Percentiles rank a stretch among this genome's conserved stretches.
phyloP scores from a whole-genome alignment of 306 rosid genomes.

The Castanea mollissima region DNA sequence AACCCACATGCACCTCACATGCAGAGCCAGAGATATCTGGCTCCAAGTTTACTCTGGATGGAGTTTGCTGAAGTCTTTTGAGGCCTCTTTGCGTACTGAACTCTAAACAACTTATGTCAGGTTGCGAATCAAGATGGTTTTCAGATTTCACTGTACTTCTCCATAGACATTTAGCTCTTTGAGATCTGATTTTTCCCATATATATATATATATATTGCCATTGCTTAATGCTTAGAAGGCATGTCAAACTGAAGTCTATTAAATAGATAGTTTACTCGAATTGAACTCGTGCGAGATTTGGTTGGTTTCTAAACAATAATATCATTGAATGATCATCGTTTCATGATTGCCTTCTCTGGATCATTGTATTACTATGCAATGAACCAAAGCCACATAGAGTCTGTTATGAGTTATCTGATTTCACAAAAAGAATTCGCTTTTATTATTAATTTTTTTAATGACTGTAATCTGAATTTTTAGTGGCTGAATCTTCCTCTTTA shows the following conservation, averaged over 20 bases:
- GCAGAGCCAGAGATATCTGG: constrained; percentile 28
- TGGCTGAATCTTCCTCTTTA: no score
- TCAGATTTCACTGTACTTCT: not conserved
- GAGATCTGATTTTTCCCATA: not conserved
- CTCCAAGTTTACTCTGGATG: not conserved
- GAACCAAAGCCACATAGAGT: no score
- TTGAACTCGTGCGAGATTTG: not conserved
- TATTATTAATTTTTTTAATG: no score
- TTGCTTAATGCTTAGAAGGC: not conserved
- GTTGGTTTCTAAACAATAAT: not conserved
- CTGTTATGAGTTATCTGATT: no score
- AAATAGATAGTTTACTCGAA: not conserved
- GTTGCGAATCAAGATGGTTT: constrained; percentile 1
- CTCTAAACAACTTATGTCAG: not conserved
- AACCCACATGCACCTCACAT: constrained; percentile 1
- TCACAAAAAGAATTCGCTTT: no score
- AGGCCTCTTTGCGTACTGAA: not conserved
- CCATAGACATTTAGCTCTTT: not conserved
- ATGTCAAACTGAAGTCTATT: not conserved
- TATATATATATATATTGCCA: not conserved
- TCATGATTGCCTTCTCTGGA: no score
- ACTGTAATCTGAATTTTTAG: no score
- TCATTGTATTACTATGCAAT: no score
- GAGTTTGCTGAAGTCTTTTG: constrained; percentile 6
- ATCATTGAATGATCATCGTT: no score